Percentiles rank a stretch among this genome's conserved stretches.
Conservation (phyloP, 164 flowering plant species). For the Amborella trichopoda region DNA sequence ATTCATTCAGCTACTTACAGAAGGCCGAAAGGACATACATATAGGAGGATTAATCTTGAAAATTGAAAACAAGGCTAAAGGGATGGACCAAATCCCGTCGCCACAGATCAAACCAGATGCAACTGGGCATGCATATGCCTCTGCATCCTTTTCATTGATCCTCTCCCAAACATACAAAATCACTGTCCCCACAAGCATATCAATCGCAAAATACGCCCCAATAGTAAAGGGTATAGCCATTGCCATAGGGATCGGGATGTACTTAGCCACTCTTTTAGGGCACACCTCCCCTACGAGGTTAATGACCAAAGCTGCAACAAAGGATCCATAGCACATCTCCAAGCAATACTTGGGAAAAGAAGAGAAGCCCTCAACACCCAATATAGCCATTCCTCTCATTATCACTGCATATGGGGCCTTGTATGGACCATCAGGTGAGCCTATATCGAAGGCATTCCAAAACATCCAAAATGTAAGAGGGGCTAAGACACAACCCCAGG, state of each 20-base stretch:
- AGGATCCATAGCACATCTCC: conserved; percentile 7
- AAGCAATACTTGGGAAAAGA: conserved; percentile 26
- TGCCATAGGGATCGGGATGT: conserved; percentile 22
- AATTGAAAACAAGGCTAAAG: conserved; percentile 81
- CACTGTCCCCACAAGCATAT: conserved; percentile 27
- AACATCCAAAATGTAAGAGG: conserved; percentile 23
- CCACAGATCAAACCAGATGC: conserved; percentile 30
- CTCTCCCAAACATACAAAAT: conserved; percentile 14
- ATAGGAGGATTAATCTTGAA: conserved; percentile 85
- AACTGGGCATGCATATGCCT: conserved; percentile 15
- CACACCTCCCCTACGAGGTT: conserved; percentile 4
- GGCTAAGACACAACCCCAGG: conserved; percentile 18
- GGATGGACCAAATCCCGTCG: conserved; percentile 11
- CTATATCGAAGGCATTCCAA: conserved; percentile 21
- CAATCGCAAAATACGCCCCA: conserved; percentile 22
- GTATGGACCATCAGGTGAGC: conserved; percentile 7
- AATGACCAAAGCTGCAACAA: conserved; percentile 3
- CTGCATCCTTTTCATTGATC: conserved; percentile 13
- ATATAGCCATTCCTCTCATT: conserved; percentile 21
- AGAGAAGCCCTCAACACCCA: conserved; percentile 18
- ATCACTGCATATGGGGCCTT: conserved; percentile 21
- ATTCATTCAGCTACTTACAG: conserved; percentile 26
- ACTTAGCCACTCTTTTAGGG: neutral
- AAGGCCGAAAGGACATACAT: conserved; percentile 87
- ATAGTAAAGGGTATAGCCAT: conserved; percentile 29